These are phyloP conservation scores for Casaregolazyma lundiana DNA, from an alignment of 1,139 yeast genomes.

Conservation along the genomic window DNA sequence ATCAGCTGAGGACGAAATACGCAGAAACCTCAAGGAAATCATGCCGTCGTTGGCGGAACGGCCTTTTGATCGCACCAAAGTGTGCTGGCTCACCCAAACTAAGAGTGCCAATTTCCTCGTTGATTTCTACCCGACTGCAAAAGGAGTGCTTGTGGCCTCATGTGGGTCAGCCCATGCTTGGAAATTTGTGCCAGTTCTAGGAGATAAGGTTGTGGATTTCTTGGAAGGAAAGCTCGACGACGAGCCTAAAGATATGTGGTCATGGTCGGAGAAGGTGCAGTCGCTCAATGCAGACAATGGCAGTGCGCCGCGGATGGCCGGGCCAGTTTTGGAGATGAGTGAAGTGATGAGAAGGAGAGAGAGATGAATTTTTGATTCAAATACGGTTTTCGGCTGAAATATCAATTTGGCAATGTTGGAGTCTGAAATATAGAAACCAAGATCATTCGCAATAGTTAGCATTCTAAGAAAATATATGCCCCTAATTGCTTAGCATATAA, in stretches of 20 bases:
- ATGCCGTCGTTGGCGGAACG: conserved; percentile 10
- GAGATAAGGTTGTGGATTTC: conserved; percentile 14
- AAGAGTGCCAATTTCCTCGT: conserved; percentile 13
- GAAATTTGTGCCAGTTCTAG: conserved; percentile 15
- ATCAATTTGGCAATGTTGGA: too few species aligned
- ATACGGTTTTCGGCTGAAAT: not conserved
- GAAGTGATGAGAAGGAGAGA: conserved; percentile 6
- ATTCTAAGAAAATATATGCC: too few species aligned
- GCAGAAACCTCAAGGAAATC: conserved; percentile 11
- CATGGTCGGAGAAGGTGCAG: conserved; percentile 11
- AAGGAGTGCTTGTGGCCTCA: conserved; percentile 12
- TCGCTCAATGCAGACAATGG: conserved; percentile 7
- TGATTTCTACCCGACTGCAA: conserved; percentile 11
- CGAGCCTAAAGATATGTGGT: conserved; percentile 10
- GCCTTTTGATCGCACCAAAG: conserved; percentile 12
- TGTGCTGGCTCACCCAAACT: conserved; percentile 16
- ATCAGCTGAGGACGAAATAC: conserved; percentile 9
- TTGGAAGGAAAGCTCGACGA: conserved; percentile 12
- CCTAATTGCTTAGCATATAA: too few species aligned
- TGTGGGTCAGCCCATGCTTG: conserved; percentile 16
- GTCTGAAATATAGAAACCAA: too few species aligned
- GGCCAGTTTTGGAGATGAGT: conserved; percentile 9
- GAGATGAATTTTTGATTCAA: not conserved
- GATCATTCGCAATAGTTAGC: too few species aligned
- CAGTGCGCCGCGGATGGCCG: conserved; percentile 12